Evolutionary conservation across 495 filamentous ascomycete genomes (phyloP).

Genomic region (Choiromyces venosus): DNA sequence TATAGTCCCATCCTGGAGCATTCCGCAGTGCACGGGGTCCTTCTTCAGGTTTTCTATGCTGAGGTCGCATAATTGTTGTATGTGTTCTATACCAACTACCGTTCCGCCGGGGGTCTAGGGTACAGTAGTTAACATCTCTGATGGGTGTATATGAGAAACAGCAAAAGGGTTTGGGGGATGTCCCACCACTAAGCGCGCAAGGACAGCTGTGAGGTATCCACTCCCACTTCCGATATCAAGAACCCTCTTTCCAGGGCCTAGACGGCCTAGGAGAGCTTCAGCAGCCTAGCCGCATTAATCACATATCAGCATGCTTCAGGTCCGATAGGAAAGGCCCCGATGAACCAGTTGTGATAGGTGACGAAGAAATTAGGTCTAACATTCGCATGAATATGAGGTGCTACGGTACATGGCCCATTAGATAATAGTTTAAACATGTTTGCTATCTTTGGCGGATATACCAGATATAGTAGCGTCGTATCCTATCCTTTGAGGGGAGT

Average conservation of each 20-base stretch:
- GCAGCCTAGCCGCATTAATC: conserved; percentile 23
- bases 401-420: conserved; percentile 39
- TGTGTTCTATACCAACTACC: conserved; percentile 85
- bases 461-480: conserved; percentile 76
- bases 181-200: conserved; percentile 70
- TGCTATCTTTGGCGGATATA: background rate
- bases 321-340: background rate
- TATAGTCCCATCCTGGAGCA: conserved; percentile 59
- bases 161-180: conserved; percentile 7
- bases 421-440: background rate
- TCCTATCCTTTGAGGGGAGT: conserved; percentile 87
- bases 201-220: conserved; percentile 84
- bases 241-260: conserved; percentile 47
- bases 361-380: conserved; percentile 5
- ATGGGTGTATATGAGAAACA: background rate
- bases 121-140: background rate
- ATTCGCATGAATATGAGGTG: conserved; percentile 94
- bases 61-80: conserved; percentile 67
- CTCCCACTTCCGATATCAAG: conserved; percentile 87
- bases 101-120: conserved; percentile 46
- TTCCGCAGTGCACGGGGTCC: conserved; percentile 56
- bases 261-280: conserved; percentile 26
- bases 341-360: background rate
- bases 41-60: conserved; percentile 69
- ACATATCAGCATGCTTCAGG: background rate